phyloP scores from a whole-genome alignment of 2,329 filamentous ascomycete species.

The Colletotrichum sp. region DNA sequence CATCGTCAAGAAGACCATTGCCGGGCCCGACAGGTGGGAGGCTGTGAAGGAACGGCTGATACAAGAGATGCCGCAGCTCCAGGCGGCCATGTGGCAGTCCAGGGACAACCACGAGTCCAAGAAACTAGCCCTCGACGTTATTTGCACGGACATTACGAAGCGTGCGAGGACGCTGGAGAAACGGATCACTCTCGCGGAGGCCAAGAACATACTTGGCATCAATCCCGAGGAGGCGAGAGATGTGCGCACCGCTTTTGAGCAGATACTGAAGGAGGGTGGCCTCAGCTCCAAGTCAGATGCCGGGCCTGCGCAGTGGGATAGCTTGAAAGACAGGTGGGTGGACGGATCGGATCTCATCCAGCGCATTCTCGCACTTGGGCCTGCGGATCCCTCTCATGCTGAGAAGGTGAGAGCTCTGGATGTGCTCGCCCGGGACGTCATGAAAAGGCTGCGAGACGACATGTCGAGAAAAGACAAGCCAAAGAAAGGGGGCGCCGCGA shows the following conservation, averaged over 20 bases:
- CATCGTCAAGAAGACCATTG: constrained; percentile 78
- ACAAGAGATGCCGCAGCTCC: constrained; percentile 67
- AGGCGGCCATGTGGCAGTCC: constrained; percentile 63
- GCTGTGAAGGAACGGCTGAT: constrained; percentile 72
- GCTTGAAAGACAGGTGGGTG: constrained; percentile 73
- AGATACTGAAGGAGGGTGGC: constrained; percentile 67
- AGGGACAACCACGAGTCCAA: constrained; percentile 65
- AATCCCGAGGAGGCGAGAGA: constrained; percentile 57
- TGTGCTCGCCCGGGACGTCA: constrained; percentile 75
- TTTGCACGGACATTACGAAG: constrained; percentile 84
- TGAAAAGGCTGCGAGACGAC: constrained; percentile 77
- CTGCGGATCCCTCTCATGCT: constrained; percentile 55
- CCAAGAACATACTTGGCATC: constrained; percentile 64
- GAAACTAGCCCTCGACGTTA: constrained; percentile 75
- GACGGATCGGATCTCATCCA: constrained; percentile 60
- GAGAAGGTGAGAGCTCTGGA: constrained; percentile 71
- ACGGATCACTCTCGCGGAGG: constrained; percentile 75
- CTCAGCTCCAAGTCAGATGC: constrained; percentile 78
- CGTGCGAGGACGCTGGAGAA: constrained; percentile 69
- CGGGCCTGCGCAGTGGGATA: constrained; percentile 73
- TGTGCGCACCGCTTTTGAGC: constrained; percentile 69
- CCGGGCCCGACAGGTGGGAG: constrained; percentile 77
- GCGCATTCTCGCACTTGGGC: constrained; percentile 54
- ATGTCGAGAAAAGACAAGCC: constrained; percentile 58
- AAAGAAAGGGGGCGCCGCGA: constrained; percentile 12